Conservation (phyloP, 1,139 yeast species). For the Yamadazyma spencermartinsiae region DNA sequence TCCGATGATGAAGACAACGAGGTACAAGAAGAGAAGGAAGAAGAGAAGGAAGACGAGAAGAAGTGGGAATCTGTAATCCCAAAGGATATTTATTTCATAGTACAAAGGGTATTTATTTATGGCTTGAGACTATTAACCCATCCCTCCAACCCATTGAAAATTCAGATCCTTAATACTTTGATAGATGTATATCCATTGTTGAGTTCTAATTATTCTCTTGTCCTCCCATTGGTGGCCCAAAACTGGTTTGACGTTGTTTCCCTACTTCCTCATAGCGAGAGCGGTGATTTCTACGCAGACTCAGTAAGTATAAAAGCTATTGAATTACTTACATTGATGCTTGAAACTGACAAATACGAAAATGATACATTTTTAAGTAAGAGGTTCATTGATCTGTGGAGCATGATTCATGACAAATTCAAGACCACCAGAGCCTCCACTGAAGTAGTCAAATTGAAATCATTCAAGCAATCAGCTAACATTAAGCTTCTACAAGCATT, state of each 20-base stretch:
- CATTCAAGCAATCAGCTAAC: slow-evolving; percentile 9
- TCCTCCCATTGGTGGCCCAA: slow-evolving; percentile 68
- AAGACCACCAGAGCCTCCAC: slow-evolving; percentile 3
- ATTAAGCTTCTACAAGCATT: slow-evolving; percentile 14
- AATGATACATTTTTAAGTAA: slow-evolving; percentile 34
- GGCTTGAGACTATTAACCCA: slow-evolving; percentile 74
- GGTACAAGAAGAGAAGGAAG: slow-evolving; percentile 25
- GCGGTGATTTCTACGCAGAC: slow-evolving; percentile 2
- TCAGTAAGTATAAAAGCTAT: slow-evolving; percentile 16
- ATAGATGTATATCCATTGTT: slow-evolving; percentile 57
- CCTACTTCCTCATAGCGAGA: slow-evolving; percentile 4
- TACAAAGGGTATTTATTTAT: slow-evolving; percentile 64
- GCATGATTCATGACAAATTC: slow-evolving; percentile 12
- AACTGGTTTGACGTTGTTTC: slow-evolving; percentile 57
- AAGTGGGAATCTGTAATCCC: slow-evolving; percentile 71
- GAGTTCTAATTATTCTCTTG: slow-evolving; percentile 55
- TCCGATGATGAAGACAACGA: slow-evolving; percentile 46
- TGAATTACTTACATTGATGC: slow-evolving; percentile 27
- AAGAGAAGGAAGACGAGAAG: slow-evolving; percentile 21
- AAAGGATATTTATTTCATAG: slow-evolving; percentile 51
- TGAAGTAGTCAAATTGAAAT: slow-evolving; percentile 4
- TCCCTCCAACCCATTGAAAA: slow-evolving; percentile 55
- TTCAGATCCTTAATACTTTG: slow-evolving; percentile 57
- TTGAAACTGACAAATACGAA: slow-evolving; percentile 28
- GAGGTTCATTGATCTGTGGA: slow-evolving; percentile 41